Base-by-base conservation (phyloP, 2,329 filamentous ascomycete genomes). In the Colletotrichum navitas region DNA sequence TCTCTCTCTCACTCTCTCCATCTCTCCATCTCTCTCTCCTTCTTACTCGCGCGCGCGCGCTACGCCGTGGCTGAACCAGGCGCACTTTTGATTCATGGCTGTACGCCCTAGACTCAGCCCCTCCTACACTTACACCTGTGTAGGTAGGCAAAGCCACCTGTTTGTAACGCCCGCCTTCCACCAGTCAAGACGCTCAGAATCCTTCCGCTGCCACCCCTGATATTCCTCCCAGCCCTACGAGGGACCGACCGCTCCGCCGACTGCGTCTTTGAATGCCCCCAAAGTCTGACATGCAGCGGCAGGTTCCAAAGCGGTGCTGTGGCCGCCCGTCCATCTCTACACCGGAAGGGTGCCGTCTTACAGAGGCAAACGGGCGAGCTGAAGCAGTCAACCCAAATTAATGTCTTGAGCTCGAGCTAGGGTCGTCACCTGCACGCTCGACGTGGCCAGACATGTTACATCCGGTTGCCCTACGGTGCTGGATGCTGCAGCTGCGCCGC, bases 201-300 rank as follows among this genome's bases (percentile, higher is more conserved):
- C 70, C 70, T 72, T 71, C 66, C 70, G 70, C 70, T 71, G 61
- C 70, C 70, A 66, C 55, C 66, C 65, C 61, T 47, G 47, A 43
- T 56, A 16, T 66, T 72, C 65, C 68, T 66, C 45, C 69, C 69
- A 72, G 69, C 69, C 69, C 69, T 72, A 72, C 66, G 60, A 71
- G 60, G 66, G 45, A 61, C 66, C 55, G 47, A 55, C 66, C 66
- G 32, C 18, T 24, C 47, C 66, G 60, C 32, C 24, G 43, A 54
- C 47, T 62, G 56, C 67, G 54, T 66, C 59, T 39, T 63, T 59
- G 56, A 56, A 36, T 47, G 34, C 32, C 10, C 11, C 69, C 61
- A 65, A 66, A 65, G 39, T 72, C 70, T 72, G 70, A 72, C 70
- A 72, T 63, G 67, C 66, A 71, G 62, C 67, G 56, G 61, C 66